Conservation (phyloP, 225 moss, liverwort and hornwort species). For the Physcomitrellopsis africana region DNA sequence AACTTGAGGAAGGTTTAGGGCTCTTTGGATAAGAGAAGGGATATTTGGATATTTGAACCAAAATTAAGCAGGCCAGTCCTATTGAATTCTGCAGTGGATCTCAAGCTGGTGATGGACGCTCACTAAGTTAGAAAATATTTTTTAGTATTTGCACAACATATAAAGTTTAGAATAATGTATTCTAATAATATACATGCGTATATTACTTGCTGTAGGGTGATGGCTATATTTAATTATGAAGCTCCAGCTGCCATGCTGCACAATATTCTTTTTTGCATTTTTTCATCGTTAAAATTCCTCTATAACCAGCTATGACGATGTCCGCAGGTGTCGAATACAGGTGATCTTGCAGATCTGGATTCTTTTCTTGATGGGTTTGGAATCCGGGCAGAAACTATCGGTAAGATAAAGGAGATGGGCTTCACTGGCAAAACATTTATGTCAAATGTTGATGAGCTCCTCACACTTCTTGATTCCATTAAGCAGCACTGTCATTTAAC, state of each 20-base stretch:
- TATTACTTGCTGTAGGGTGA: background rate
- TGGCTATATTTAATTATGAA: background rate
- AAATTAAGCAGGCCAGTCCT: too few relatives aligned
- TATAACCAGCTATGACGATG: background rate
- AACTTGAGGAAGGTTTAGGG: background rate
- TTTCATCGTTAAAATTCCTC: background rate
- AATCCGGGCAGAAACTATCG: constrained; percentile 46
- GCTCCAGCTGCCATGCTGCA: background rate
- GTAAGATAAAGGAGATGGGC: constrained; percentile 61
- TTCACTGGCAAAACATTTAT: constrained; percentile 61
- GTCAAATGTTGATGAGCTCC: constrained; percentile 56
- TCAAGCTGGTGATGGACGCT: background rate
- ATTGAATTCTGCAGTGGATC: background rate
- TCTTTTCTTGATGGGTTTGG: constrained; percentile 54
- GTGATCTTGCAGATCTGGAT: constrained; percentile 42
- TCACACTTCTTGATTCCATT: constrained; percentile 50
- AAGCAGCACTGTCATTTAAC: constrained; percentile 55
- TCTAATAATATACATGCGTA: background rate
- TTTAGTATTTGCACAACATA: background rate
- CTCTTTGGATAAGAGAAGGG: background rate
- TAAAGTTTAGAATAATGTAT: background rate
- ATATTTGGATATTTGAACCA: background rate
- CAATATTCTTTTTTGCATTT: background rate
- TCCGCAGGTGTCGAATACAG: constrained; percentile 30
- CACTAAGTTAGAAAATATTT: background rate